Conservation (phyloP, 192 early-diverging fungal species). For the Podochytrium sp. region DNA sequence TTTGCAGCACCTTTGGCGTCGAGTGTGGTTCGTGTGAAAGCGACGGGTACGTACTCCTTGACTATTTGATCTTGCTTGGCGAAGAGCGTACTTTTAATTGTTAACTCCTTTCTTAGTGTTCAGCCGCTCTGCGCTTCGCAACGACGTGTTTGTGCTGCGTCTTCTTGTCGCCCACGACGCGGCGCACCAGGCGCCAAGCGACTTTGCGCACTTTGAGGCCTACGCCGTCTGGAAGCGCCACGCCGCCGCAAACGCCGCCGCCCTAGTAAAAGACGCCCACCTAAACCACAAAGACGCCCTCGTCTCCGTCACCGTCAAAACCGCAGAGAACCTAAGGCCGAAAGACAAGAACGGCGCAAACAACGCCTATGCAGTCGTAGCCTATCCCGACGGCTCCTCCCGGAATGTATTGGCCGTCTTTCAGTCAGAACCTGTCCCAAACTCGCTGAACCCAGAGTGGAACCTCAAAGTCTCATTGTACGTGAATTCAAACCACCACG, state of each 20-base stretch:
- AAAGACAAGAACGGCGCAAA: slow-evolving; percentile 12
- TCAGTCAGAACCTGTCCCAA: not conserved
- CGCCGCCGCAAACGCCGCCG: not conserved
- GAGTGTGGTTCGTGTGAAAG: not conserved
- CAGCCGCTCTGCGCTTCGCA: not conserved
- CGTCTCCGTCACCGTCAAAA: not conserved
- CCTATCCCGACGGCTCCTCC: not conserved
- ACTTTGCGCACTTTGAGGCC: not conserved
- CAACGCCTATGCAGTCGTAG: slow-evolving; percentile 8
- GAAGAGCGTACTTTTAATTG: not conserved
- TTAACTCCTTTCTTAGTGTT: not conserved
- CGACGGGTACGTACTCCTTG: not conserved
- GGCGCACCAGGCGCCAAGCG: not conserved
- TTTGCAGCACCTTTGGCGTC: too few species aligned
- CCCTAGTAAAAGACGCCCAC: too few species aligned
- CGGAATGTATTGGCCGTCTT: not conserved
- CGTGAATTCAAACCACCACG: not conserved
- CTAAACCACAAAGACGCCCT: not conserved
- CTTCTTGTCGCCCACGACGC: not conserved
- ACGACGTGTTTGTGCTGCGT: not conserved
- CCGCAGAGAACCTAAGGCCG: not conserved
- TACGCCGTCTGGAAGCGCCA: not conserved
- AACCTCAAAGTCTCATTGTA: not conserved
- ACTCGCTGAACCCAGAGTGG: not conserved
- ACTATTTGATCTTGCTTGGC: not conserved